phyloP scores from a whole-genome alignment of 225 moss, liverwort and hornwort species.

The Ulota crispa region DNA sequence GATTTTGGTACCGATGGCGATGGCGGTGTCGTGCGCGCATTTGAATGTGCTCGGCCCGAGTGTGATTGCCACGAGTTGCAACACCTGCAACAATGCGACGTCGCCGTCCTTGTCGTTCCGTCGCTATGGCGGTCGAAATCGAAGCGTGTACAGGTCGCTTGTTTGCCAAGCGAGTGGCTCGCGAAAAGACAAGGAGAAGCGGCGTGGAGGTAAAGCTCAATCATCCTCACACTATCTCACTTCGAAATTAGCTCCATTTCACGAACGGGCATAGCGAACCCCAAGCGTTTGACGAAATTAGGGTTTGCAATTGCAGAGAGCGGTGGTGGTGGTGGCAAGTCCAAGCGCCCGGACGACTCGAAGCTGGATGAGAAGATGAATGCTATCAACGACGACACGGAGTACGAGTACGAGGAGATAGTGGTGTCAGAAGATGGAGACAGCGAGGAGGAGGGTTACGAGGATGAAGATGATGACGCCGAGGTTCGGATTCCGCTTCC shows the following conservation, averaged over 20 bases:
- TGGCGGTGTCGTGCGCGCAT: constrained; percentile 47
- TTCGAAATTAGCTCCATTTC: too few relatives aligned
- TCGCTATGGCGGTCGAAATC: neutral
- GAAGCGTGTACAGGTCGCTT: constrained; percentile 17
- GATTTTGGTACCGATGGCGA: too few relatives aligned
- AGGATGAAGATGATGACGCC: neutral
- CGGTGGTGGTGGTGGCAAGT: constrained; percentile 42
- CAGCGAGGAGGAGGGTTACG: constrained; percentile 8
- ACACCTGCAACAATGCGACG: constrained; percentile 34
- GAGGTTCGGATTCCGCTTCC: constrained; percentile 26
- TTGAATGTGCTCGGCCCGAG: constrained; percentile 33
- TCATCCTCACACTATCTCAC: too few relatives aligned
- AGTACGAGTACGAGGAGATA: constrained; percentile 20
- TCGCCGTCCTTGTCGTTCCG: constrained; percentile 20
- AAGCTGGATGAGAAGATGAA: constrained; percentile 37
- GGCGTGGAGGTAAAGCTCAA: constrained; percentile 46
- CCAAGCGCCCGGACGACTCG: constrained; percentile 28
- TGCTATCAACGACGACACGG: constrained; percentile 31
- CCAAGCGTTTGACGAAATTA: neutral
- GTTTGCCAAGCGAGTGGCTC: constrained; percentile 58
- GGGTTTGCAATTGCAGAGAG: constrained; percentile 40
- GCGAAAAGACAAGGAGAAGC: constrained; percentile 55
- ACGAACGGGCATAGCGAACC: too few relatives aligned
- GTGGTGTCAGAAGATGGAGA: neutral
- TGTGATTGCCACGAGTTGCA: constrained; percentile 30